A percentile compares a stretch with the other conserved stretches of the same genome.
Conservation (phyloP, 2,329 filamentous ascomycete species). For the Aspergillus floridensis region DNA sequence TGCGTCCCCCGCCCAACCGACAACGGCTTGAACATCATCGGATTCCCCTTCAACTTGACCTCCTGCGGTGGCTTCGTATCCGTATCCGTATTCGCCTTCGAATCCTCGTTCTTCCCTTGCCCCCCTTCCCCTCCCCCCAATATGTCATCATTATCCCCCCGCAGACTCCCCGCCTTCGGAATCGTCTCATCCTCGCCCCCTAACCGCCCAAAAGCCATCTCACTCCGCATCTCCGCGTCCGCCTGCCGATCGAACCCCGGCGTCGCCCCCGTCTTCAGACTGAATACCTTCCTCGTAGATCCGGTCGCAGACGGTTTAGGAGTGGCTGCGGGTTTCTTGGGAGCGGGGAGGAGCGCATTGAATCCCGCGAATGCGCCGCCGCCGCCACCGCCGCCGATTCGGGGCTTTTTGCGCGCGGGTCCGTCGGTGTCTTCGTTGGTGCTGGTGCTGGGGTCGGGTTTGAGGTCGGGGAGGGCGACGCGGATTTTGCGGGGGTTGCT, state of each 20-base stretch:
- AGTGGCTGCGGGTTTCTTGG: constrained; percentile 56
- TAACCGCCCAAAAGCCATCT: constrained; percentile 24
- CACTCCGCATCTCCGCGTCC: constrained; percentile 38
- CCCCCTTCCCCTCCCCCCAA: constrained; percentile 1
- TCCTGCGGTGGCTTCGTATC: constrained; percentile 23
- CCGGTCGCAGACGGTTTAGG: constrained; percentile 26
- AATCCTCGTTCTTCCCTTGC: constrained; percentile 4
- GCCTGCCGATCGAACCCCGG: constrained; percentile 73
- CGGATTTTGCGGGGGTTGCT: constrained; percentile 80
- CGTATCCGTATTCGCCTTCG: not conserved
- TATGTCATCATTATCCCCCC: not conserved
- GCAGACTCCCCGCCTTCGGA: constrained; percentile 26
- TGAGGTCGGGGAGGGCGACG: constrained; percentile 67
- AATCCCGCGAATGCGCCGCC: constrained; percentile 76
- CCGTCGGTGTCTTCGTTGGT: constrained; percentile 41
- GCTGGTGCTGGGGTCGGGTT: constrained; percentile 31
- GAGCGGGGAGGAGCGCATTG: constrained; percentile 81
- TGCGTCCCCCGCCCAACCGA: constrained; percentile 74
- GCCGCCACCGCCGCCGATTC: constrained; percentile 60
- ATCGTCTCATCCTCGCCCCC: constrained; percentile 23
- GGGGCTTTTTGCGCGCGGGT: constrained; percentile 70
- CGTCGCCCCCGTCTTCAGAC: constrained; percentile 76
- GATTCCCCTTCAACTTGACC: constrained; percentile 64
- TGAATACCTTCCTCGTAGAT: constrained; percentile 59
- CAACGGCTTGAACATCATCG: constrained; percentile 83